Evolutionary conservation across 2,329 filamentous ascomycete genomes (phyloP), one percentile per base, ranked within the genome.

Genomic region (Aspergillus luchuensis): DNA sequence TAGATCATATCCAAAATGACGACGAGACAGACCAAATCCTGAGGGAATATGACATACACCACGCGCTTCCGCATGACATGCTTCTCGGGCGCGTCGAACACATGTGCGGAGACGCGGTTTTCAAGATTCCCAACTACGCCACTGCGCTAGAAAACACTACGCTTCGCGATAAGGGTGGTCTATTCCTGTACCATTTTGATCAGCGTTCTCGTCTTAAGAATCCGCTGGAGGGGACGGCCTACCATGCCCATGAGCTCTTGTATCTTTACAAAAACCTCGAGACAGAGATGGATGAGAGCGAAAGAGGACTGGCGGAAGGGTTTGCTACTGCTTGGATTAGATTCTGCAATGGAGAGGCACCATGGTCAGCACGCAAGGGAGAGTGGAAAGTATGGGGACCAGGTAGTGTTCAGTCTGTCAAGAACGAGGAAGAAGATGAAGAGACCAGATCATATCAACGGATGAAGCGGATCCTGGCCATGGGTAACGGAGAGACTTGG

Each of bases 241-340:
- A 72, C 53, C 69, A 72, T 60, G 70, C 70, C 0, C 62, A 70
- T 52, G 69, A 72, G 23, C 58, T 71, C 17, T 56, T 71, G 8
- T 72, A 71, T 39, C 60, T 70, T 2, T 71, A 68, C 38, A 57
- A 60, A 2, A 71, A 72, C 21, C 45, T 71, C 48, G 56, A 66
- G 7, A 63, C 66, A 11, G 63, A 68, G 49, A 51, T 71, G 33
- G 66, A 63, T 49, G 52, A 60, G 5, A 41, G 41, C 2, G 68
- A 71, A 36, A 39, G 36, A 0, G n/a, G 11, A 1, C 67, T 70
- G 64, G 65, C 61, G 8, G 52, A 48, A 11, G 60, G 66, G 5
- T 70, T 70, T 59, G 62, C 65, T 0, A 43, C 63, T 0, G 65
- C 68, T 8, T 71, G 69, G 67, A 67, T 71, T 36, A 57, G 56